Conservation (phyloP, 2,329 filamentous ascomycete species). For the Apiospora pterosperma region DNA sequence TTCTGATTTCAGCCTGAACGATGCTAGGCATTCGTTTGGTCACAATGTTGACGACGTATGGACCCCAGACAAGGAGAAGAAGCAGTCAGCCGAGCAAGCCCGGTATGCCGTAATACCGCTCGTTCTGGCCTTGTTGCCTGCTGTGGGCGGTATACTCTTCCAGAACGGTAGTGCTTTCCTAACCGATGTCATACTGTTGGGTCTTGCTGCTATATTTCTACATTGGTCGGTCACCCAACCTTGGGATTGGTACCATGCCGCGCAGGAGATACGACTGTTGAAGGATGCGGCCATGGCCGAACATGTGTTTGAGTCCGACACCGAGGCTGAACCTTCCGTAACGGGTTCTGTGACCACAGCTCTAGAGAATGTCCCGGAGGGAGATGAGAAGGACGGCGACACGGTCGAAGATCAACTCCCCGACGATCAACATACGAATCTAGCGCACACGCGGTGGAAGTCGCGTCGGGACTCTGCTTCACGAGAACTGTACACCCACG, state of each 20-base stretch:
- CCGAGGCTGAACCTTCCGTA: constrained; percentile 31
- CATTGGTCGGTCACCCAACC: constrained; percentile 91
- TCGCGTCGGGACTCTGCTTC: constrained; percentile 37
- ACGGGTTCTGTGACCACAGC: constrained; percentile 16
- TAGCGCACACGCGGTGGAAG: constrained; percentile 17
- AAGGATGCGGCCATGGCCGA: constrained; percentile 42
- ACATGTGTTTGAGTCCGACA: constrained; percentile 42
- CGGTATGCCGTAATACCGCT: constrained; percentile 79
- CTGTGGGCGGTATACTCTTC: constrained; percentile 80
- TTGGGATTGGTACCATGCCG: constrained; percentile 79
- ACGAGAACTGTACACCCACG: constrained; percentile 69
- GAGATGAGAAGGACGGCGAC: constrained; percentile 25
- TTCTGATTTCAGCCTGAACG: constrained; percentile 70
- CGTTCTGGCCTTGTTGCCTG: constrained; percentile 79
- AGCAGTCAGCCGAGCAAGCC: constrained; percentile 51
- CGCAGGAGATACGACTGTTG: constrained; percentile 56
- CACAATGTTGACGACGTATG: constrained; percentile 70
- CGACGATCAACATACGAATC: constrained; percentile 9
- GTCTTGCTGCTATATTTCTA: constrained; percentile 77
- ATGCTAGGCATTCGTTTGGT: constrained; percentile 60
- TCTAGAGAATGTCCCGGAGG: constrained; percentile 44
- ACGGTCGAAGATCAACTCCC: constrained; percentile 12
- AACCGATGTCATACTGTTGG: constrained; percentile 80
- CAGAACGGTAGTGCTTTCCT: constrained; percentile 78
- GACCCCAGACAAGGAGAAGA: constrained; percentile 41